These are phyloP conservation scores for Camellia japonica DNA, from an alignment of 148 eudicot genomes.

Conservation along the genomic window DNA sequence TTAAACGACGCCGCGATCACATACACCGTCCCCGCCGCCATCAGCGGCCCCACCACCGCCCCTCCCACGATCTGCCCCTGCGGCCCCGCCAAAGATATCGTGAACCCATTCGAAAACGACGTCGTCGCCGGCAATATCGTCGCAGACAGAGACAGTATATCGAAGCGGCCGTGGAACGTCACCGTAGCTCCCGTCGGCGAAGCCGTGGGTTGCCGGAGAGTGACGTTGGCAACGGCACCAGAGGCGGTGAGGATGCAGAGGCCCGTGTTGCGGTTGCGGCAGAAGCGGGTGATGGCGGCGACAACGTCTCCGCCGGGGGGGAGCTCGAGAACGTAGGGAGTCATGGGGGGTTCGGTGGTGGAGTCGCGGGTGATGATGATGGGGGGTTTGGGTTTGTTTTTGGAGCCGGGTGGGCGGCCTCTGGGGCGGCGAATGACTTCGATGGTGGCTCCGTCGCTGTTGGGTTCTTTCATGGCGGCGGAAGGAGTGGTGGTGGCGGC, in stretches of 20 bases:
- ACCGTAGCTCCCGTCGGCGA: constrained; percentile 32
- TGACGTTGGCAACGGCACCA: constrained; percentile 44
- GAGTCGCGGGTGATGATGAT: constrained; percentile 38
- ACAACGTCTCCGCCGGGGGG: constrained; percentile 38
- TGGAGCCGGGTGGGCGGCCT: constrained; percentile 86
- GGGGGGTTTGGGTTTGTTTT: constrained; percentile 75
- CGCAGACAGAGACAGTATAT: constrained; percentile 36
- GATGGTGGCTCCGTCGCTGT: constrained; percentile 49
- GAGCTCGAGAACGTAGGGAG: constrained; percentile 52
- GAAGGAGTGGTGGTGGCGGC: constrained; percentile 7
- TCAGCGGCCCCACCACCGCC: constrained; percentile 47
- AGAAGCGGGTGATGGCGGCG: constrained; percentile 42
- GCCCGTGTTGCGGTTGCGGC: constrained; percentile 36
- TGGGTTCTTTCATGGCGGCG: neutral
- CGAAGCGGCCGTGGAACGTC: constrained; percentile 52
- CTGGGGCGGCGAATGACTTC: constrained; percentile 60
- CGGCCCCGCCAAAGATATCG: constrained; percentile 64
- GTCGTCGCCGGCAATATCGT: constrained; percentile 13
- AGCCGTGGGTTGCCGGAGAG: constrained; percentile 34
- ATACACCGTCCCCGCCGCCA: constrained; percentile 48
- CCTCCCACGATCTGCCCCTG: constrained; percentile 82
- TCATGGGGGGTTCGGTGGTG: constrained; percentile 47
- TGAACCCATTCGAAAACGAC: constrained; percentile 26
- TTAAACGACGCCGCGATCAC: constrained; percentile 61
- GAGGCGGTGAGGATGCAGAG: constrained; percentile 43